phyloP scores from a whole-genome alignment of 495 filamentous ascomycete genomes.

The Apiosordaria backusii region DNA sequence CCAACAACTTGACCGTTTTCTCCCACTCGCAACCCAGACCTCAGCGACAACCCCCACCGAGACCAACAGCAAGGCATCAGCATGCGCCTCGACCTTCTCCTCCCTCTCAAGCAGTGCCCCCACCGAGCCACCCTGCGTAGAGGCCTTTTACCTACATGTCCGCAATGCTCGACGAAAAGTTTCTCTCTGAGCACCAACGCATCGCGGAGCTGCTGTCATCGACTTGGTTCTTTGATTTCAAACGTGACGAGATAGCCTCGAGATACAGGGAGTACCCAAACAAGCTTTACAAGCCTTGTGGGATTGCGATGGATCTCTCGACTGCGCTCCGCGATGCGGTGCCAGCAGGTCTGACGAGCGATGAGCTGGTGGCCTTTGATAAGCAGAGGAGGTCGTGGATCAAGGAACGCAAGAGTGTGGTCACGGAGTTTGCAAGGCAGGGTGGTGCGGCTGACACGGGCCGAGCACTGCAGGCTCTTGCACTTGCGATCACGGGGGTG shows the following conservation, averaged over 20 bases:
- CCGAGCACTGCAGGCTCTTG: background rate
- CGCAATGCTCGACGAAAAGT: background rate
- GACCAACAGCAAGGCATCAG: background rate
- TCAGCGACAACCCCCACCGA: background rate
- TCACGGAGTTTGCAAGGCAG: background rate
- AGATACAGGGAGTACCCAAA: background rate
- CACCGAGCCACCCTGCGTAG: background rate
- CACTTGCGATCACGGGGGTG: background rate
- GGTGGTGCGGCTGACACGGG: background rate
- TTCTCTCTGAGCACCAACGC: background rate
- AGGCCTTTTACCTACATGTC: background rate
- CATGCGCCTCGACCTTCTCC: background rate
- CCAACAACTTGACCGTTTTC: background rate
- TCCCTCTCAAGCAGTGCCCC: background rate
- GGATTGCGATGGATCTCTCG: background rate
- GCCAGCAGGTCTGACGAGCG: background rate
- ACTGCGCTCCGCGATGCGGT: background rate
- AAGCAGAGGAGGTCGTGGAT: background rate
- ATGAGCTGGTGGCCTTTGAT: background rate
- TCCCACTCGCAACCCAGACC: background rate
- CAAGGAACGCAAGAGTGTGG: background rate
- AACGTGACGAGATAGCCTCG: background rate
- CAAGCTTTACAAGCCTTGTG: background rate
- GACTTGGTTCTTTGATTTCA: background rate
- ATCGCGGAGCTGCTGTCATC: background rate